phyloP scores from a whole-genome alignment of 208 protist species.

The Wallacemonas sp. region DNA sequence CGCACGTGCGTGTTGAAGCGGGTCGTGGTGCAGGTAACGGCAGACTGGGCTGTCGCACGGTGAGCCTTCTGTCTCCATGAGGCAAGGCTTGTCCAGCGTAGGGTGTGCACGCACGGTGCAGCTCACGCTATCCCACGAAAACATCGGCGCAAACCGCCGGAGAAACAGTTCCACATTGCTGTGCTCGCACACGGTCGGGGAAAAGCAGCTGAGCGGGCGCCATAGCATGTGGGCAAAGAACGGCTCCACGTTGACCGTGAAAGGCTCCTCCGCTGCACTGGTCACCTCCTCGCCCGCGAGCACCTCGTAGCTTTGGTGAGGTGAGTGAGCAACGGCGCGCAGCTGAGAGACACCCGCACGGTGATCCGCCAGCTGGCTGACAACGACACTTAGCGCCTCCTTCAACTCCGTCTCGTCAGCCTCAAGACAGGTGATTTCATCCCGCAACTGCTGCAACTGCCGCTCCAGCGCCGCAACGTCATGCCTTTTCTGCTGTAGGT shows the following conservation, averaged over 20 bases:
- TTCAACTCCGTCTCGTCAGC: slow-evolving; percentile 10
- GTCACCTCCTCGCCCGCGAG: slow-evolving; percentile 1
- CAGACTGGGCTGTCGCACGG: slow-evolving; percentile 43
- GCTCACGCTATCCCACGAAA: slow-evolving; percentile 23
- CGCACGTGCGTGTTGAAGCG: slow-evolving; percentile 29
- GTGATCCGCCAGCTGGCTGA: neutral
- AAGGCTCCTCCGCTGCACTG: neutral
- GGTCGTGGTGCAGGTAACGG: slow-evolving; percentile 68
- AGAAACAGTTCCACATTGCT: slow-evolving; percentile 31
- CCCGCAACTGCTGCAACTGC: slow-evolving; percentile 11
- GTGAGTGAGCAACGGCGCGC: neutral
- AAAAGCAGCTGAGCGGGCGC: neutral
- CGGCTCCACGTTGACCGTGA: slow-evolving; percentile 5
- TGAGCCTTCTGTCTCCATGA: slow-evolving; percentile 30
- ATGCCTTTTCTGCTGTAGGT: neutral
- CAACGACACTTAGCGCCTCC: neutral
- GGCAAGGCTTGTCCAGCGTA: slow-evolving; percentile 68
- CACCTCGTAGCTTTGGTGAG: slow-evolving; percentile 13
- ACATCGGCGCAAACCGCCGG: slow-evolving; percentile 40
- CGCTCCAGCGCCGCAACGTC: slow-evolving; percentile 9
- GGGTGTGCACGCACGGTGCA: slow-evolving; percentile 18
- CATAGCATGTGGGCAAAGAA: slow-evolving; percentile 7
- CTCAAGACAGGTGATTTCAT: slow-evolving; percentile 8
- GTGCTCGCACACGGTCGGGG: neutral
- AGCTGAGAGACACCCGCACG: neutral